Evolutionary conservation across 1,284 basidiomycete species (phyloP), one percentile per base, ranked within the genome.

Genomic region (Malassezia dermatis): DNA sequence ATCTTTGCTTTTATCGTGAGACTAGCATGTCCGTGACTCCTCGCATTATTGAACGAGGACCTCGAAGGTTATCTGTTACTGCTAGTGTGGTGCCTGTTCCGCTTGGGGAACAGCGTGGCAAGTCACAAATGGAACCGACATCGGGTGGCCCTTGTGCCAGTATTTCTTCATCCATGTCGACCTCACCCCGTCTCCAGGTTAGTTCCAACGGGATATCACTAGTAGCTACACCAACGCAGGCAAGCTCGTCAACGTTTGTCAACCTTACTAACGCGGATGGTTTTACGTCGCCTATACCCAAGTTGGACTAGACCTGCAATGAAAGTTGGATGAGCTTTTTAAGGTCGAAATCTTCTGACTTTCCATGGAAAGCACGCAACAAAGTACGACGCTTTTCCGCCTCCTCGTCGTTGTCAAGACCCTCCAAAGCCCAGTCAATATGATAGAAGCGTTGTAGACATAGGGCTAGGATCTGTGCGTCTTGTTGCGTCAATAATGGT

Each of bases 381-480:
- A 73, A 62, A 43, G 64, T 51, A 8, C 53, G 46, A 23, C 69
- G 58, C 12, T 59, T 53, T 31, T 58, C 42, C 6, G 58, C 62
- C 4, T 49, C 37, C 17, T 44, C 49, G 11, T 60, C 53, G 5
- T 40, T 31, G 13, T 44, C 34, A 5, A 50, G 17, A 0, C 28
- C 19, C 3, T 51, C 32, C 11, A 53, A 28, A 21, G 26, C 42
- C 40, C 35, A 46, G 31, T 49, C 42, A 3, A 65, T 54, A 21
- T 69, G 59, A 53, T 73, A 74, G 60, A 72, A 74, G 13, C 71
- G 57, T 51, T 74, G 71, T 21, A 71, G 47, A 6, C 59, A 66
- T 15, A 71, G 48, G 3, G 62, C 58, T 13, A 74, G 62, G 30
- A 71, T 48, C 60, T 69, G 70, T 4, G 68, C 69, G 13, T 68